Conservation (phyloP, 2,329 filamentous ascomycete genomes). For the Didymella arachidicola region DNA sequence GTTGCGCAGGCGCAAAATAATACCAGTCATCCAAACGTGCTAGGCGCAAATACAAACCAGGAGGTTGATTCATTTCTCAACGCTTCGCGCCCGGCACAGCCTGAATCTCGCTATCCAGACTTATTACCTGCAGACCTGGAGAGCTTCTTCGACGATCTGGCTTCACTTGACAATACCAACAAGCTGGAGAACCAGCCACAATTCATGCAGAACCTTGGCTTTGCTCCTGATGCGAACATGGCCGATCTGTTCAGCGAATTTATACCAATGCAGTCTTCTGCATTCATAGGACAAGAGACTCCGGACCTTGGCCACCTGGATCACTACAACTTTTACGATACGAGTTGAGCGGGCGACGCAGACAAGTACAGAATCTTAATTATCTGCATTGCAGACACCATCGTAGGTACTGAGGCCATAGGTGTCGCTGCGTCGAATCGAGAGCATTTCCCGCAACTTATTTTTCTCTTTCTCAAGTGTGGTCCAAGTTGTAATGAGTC, state of each 20-base stretch:
- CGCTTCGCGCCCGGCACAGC: conserved; percentile 5
- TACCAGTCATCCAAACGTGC: conserved; percentile 23
- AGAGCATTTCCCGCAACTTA: background rate
- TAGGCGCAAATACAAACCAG: conserved; percentile 13
- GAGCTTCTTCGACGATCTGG: conserved; percentile 65
- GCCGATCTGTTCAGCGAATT: conserved; percentile 60
- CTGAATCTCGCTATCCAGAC: conserved; percentile 46
- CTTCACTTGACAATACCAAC: conserved; percentile 63
- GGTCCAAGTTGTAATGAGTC: background rate
- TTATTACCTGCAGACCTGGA: conserved; percentile 55
- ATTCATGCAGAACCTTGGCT: conserved; percentile 73
- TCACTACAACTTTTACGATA: conserved; percentile 40
- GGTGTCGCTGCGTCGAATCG: background rate
- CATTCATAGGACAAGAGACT: conserved; percentile 40
- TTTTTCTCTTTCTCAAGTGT: background rate
- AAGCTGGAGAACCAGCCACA: conserved; percentile 64
- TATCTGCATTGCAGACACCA: background rate
- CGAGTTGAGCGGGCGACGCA: conserved; percentile 20
- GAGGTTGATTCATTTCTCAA: conserved; percentile 14
- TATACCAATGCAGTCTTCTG: conserved; percentile 48
- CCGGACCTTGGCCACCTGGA: conserved; percentile 32
- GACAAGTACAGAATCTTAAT: background rate
- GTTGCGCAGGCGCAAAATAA: conserved; percentile 17
- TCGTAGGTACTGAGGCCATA: background rate
- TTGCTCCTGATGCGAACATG: conserved; percentile 68